Evolutionary conservation across 2,329 filamentous ascomycete genomes (phyloP), one percentile per base, ranked within the genome.

Genomic region (Ceratocystis albifundus): DNA sequence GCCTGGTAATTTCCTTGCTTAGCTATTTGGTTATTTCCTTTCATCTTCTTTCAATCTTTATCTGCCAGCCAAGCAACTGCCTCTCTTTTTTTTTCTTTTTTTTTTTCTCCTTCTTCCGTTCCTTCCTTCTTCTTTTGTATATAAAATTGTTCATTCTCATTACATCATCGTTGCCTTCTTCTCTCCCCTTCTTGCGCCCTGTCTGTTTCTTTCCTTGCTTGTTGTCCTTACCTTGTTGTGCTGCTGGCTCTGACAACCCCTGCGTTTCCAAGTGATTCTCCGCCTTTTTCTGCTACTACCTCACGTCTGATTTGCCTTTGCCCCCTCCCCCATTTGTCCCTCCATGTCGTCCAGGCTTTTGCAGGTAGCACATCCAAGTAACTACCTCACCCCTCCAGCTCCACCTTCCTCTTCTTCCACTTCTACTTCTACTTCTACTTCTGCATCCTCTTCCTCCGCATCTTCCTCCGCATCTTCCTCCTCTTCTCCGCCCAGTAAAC

Each of bases 291-390:
- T 59, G 55, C 55, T 17, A 36, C 28, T 30, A 28, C 55, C 55
- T 59, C 32, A 59, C 45, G 32, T 61, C 25, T 59, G 55, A 28
- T 25, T 64, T 20, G 44, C 62, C n/a, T n/a, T n/a, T n/a, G n/a
- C n/a, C n/a, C n/a, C n/a, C n/a, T n/a, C 62, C 62, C 62, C 45
- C n/a, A 12, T 15, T 28, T 41, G 36, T 41, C 62, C 45, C 62
- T 64, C 4, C 25, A 64, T 59, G 20, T 59, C 22, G 8, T 25
- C 28, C 48, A 36, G 55, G 32, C 55, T 53, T 53, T 17, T 36
- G 17, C 55, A 59, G 55, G 55, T 59, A 46, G 36, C 36, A 62
- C 12, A 62, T 17, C 32, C 32, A 45, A 62, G 32, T 4, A 46
- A 12, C 61, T 62, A 62, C 61, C 32, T 25, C 36, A n/a, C n/a